These are phyloP conservation scores for Aspergillus uvarum DNA, from an alignment of 2,329 filamentous ascomycete species.

Conservation along the genomic window DNA sequence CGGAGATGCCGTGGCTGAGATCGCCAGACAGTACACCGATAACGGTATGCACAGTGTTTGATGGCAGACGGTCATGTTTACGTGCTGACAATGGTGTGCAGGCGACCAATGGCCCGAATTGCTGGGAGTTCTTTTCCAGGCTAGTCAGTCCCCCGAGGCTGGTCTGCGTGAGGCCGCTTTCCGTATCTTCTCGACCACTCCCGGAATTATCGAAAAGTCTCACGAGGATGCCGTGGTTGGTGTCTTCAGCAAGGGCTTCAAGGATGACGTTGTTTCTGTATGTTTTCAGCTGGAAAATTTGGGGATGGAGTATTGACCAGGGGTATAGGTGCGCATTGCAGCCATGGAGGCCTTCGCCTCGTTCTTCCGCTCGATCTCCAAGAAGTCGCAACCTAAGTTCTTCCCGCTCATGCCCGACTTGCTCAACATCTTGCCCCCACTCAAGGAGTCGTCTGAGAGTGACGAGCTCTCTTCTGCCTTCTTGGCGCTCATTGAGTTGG, in stretches of 20 bases:
- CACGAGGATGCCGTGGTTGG: conserved; percentile 86
- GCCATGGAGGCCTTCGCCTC: conserved; percentile 96
- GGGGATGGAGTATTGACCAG: conserved; percentile 11
- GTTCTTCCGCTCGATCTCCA: conserved; percentile 88
- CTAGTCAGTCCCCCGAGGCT: conserved; percentile 80
- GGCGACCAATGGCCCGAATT: conserved; percentile 88
- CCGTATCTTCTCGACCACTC: conserved; percentile 91
- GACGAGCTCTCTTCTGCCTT: conserved; percentile 89
- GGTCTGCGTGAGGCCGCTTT: conserved; percentile 90
- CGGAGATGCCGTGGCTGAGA: conserved; percentile 93
- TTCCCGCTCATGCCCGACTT: conserved; percentile 84
- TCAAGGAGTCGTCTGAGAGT: conserved; percentile 88
- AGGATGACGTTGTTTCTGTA: conserved; percentile 79
- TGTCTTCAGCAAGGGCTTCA: conserved; percentile 89
- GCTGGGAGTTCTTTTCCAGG: conserved; percentile 78
- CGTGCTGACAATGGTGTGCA: conserved; percentile 39
- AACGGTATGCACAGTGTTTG: conserved; percentile 62
- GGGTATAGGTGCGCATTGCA: conserved; percentile 73
- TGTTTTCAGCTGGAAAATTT: conserved; percentile 24
- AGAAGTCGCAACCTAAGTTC: conserved; percentile 87
- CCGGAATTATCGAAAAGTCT: conserved; percentile 92
- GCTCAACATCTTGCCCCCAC: conserved; percentile 87
- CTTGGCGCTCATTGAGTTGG: conserved; percentile 87
- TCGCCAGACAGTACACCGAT: conserved; percentile 92
- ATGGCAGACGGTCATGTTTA: conserved; percentile 1